Percentiles rank a stretch among this genome's conserved stretches.
Evolutionary conservation across 2,329 filamentous ascomycete species (phyloP).

Genomic region (Drechslerella stenobrocha): DNA sequence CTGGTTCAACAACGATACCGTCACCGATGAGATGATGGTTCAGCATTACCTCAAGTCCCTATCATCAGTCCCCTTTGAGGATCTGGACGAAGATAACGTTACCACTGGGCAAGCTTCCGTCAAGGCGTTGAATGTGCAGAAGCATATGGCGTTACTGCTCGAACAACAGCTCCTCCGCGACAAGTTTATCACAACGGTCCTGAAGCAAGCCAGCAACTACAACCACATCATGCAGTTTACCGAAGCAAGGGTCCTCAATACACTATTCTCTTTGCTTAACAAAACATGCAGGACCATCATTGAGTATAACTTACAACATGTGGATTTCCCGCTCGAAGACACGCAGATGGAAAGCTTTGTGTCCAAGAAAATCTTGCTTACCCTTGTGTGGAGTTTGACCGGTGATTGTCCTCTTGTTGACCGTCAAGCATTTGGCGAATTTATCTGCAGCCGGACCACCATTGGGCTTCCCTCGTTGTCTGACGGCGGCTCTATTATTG

Average conservation of each 20-base stretch:
- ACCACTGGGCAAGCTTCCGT: constrained; percentile 73
- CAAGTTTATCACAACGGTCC: constrained; percentile 75
- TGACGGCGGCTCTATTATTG: constrained; percentile 84
- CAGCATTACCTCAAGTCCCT: constrained; percentile 85
- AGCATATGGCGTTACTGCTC: constrained; percentile 76
- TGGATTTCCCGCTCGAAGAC: constrained; percentile 87
- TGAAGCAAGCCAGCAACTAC: constrained; percentile 74
- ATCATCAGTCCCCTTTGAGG: constrained; percentile 82
- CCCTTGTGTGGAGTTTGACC: constrained; percentile 91
- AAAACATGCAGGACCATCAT: constrained; percentile 89
- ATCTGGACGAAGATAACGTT: constrained; percentile 84
- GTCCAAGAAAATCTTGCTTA: constrained; percentile 89
- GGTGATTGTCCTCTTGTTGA: constrained; percentile 89
- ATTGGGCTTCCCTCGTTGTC: constrained; percentile 77
- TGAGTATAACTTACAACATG: constrained; percentile 92
- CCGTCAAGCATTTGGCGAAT: constrained; percentile 86
- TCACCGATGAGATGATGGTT: constrained; percentile 90
- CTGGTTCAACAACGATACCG: constrained; percentile 98
- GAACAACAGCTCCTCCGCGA: constrained; percentile 74
- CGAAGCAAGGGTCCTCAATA: constrained; percentile 82
- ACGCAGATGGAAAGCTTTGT: constrained; percentile 88
- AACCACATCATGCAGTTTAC: constrained; percentile 99
- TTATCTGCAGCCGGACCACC: constrained; percentile 76
- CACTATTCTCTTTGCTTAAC: constrained; percentile 91
- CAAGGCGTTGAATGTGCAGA: constrained; percentile 77